These are phyloP conservation scores for Lactarius hengduanensis DNA, from an alignment of 768 basidiomycete species.

Conservation along the genomic window DNA sequence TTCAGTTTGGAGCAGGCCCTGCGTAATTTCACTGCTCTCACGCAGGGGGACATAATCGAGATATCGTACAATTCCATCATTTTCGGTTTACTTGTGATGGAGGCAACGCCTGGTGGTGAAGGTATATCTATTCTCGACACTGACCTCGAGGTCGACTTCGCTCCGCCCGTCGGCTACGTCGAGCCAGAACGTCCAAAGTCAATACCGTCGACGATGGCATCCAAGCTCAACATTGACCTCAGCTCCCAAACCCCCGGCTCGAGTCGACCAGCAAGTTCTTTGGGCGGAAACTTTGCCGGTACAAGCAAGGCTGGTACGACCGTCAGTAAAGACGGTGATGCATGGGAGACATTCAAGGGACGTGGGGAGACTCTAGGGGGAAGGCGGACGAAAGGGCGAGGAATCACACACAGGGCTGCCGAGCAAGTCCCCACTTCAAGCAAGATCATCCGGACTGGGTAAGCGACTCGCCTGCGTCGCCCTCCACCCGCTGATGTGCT, in stretches of 20 bases:
- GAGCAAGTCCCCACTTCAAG: slow-evolving; percentile 78
- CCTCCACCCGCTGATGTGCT: slow-evolving; percentile 26
- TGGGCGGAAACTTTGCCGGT: slow-evolving; percentile 66
- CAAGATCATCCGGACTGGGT: slow-evolving; percentile 93
- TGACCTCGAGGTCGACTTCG: slow-evolving; percentile 98
- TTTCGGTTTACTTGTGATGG: slow-evolving; percentile 96
- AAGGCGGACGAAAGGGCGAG: slow-evolving; percentile 93
- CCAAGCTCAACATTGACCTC: slow-evolving; percentile 93
- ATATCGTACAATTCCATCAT: slow-evolving; percentile 96
- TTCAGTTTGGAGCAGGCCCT: slow-evolving; percentile 89
- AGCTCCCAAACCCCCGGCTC: slow-evolving; percentile 84
- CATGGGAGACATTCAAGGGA: slow-evolving; percentile 96
- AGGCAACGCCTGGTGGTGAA: slow-evolving; percentile 78
- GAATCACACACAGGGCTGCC: slow-evolving; percentile 77
- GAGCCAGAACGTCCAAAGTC: slow-evolving; percentile 89
- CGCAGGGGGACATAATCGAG: slow-evolving; percentile 96
- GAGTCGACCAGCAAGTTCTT: slow-evolving; percentile 73
- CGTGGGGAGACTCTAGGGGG: slow-evolving; percentile 89
- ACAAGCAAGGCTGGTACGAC: slow-evolving; percentile 45
- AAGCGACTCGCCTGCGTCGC: slow-evolving; percentile 36
- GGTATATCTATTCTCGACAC: slow-evolving; percentile 93
- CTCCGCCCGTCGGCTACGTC: slow-evolving; percentile 87
- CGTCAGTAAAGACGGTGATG: slow-evolving; percentile 74
- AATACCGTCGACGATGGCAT: slow-evolving; percentile 88
- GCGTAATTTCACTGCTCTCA: slow-evolving; percentile 87